Base-by-base conservation (phyloP, 805 yeast genomes). In the Myxozyma monticola region DNA sequence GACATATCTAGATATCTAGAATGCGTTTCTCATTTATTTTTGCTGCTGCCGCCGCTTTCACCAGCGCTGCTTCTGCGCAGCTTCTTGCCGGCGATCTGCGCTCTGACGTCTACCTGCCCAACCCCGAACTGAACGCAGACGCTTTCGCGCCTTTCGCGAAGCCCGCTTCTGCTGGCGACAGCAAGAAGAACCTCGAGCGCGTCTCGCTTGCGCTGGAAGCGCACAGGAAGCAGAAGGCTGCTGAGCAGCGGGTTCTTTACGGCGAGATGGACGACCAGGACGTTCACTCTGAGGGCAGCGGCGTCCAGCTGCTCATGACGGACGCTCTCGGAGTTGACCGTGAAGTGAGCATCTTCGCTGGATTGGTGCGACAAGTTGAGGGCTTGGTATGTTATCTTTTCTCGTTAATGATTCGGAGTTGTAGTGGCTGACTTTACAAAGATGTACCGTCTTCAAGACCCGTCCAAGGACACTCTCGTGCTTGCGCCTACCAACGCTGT, bases 401-500 rank as follows among this genome's bases (percentile, higher is more conserved):
- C n/a, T n/a, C n/a, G n/a, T n/a, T n/a, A n/a, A n/a, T n/a, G n/a
- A n/a, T n/a, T n/a, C n/a, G n/a, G n/a, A n/a, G n/a, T n/a, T n/a
- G n/a, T n/a, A n/a, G n/a, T n/a, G n/a, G n/a, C n/a, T 37, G 21
- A 42, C 39, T 33, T 10, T 12, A 17, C 10, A 24, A 18, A 46
- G 51, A 54, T 54, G 59, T 40, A 62, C 17, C 73, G 75, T 54
- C 76, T 84, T 56, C 80, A 76, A 51, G 67, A 72, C 50, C 65
- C 68, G 14, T 68, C 70, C 26, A 61, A 62, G 33, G 71, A 71
- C 60, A 72, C 69, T 48, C 68, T 86, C 20, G 76, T 88, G 5
- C 76, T 88, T 61, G 87, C 95, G 2, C 96, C 96, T 6, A 71
- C 80, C 1, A 80, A 88, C 62, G 67, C 65, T 10, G 90, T 88